A percentile compares a stretch with the other conserved stretches of the same genome.
Evolutionary conservation across 1,139 yeast species (phyloP).

Genomic region (Protomyces macrosporus): DNA sequence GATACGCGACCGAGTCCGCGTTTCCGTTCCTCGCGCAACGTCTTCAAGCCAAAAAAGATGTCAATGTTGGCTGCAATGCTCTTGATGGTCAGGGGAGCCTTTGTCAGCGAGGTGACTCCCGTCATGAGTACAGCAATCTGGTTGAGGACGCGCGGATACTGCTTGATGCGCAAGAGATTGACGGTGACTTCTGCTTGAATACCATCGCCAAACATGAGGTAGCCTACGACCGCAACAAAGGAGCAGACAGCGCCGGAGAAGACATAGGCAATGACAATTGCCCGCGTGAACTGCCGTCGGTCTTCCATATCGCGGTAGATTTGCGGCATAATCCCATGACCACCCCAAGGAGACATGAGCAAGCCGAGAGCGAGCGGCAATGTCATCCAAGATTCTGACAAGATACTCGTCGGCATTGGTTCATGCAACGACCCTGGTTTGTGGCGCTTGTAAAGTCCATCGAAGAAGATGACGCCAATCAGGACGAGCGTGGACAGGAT

Average conservation of each 20-base stretch:
- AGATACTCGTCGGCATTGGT: conserved; percentile 49
- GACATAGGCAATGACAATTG: conserved; percentile 53
- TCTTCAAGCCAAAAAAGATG: conserved; percentile 41
- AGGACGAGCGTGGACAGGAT: conserved; percentile 65
- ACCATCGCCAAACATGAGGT: conserved; percentile 76
- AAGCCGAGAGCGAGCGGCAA: conserved; percentile 64
- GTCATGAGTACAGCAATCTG: conserved; percentile 62
- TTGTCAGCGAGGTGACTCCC: conserved; percentile 78
- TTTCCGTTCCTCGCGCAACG: conserved; percentile 32
- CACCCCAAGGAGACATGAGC: conserved; percentile 88
- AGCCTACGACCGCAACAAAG: conserved; percentile 73
- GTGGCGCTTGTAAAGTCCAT: conserved; percentile 55
- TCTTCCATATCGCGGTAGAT: conserved; percentile 77
- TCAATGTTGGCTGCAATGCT: conserved; percentile 75
- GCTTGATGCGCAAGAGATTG: conserved; percentile 60
- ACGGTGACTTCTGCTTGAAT: conserved; percentile 81
- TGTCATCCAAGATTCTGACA: conserved; percentile 48
- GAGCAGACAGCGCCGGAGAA: conserved; percentile 68
- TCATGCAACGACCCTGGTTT: conserved; percentile 63
- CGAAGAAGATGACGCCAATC: conserved; percentile 51
- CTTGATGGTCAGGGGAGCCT: conserved; percentile 78
- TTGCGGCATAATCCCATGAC: conserved; percentile 82
- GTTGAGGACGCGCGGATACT: conserved; percentile 66
- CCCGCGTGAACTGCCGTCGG: conserved; percentile 50
- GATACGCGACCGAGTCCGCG: conserved; percentile 12